Conservation (phyloP, 1,139 yeast genomes). For the Debaryomyces coudertii region DNA sequence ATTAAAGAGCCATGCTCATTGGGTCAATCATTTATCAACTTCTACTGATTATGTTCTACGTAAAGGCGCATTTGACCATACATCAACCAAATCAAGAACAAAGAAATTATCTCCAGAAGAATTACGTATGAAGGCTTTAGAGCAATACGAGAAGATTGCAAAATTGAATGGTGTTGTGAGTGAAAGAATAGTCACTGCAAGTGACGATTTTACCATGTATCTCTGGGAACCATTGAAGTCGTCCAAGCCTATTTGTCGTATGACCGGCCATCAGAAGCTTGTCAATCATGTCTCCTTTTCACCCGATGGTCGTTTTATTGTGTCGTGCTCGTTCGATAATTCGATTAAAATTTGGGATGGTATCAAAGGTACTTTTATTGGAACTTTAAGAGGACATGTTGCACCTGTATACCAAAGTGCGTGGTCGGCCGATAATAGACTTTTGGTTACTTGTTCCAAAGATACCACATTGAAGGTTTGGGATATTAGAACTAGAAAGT, state of each 20-base stretch:
- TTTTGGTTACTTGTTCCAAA: constrained; percentile 90
- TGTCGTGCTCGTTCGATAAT: constrained; percentile 94
- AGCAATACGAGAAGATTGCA: constrained; percentile 77
- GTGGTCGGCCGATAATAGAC: constrained; percentile 94
- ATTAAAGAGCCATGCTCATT: constrained; percentile 89
- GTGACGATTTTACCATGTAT: constrained; percentile 97
- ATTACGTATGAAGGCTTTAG: constrained; percentile 38
- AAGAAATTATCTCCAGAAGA: constrained; percentile 32
- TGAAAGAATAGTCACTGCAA: constrained; percentile 90
- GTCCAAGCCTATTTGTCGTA: constrained; percentile 81
- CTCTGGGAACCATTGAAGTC: constrained; percentile 90
- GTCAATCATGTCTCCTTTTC: constrained; percentile 96
- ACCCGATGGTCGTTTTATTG: constrained; percentile 91
- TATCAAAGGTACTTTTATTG: constrained; percentile 81
- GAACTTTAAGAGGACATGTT: constrained; percentile 95
- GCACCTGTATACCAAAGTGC: constrained; percentile 99
- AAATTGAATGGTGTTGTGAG: constrained; percentile 65
- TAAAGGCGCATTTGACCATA: constrained; percentile 53
- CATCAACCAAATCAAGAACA: constrained; percentile 24
- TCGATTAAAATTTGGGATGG: constrained; percentile 97
- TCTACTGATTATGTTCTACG: constrained; percentile 89
- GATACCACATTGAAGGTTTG: constrained; percentile 97
- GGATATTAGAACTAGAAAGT: constrained; percentile 87
- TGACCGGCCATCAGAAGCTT: constrained; percentile 97
- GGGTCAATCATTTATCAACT: constrained; percentile 93